Conservation (phyloP, 2,329 filamentous ascomycete species). For the Botrytis sinoallii region DNA sequence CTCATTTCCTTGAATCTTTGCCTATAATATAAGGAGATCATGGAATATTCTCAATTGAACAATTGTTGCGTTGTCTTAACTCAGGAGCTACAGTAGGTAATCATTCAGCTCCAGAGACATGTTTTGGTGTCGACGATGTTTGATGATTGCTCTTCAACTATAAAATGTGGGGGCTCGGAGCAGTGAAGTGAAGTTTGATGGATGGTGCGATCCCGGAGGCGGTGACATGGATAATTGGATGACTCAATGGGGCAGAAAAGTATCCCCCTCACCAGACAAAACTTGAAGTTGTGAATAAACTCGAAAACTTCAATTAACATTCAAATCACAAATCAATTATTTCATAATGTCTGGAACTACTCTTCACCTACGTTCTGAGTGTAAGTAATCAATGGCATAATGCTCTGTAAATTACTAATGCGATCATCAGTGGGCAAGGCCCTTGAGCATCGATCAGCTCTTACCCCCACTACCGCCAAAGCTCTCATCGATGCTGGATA, state of each 20-base stretch:
- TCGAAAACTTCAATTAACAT: neutral
- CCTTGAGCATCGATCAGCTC: conserved; percentile 42
- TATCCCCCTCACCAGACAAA: conserved; percentile 6
- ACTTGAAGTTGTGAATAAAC: neutral
- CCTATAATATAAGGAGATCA: neutral
- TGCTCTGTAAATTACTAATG: conserved; percentile 32
- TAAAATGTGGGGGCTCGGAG: neutral
- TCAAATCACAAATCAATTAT: conserved; percentile 21
- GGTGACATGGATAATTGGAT: conserved; percentile 1
- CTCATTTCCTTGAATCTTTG: neutral
- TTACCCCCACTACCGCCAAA: conserved; percentile 48
- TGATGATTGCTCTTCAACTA: neutral
- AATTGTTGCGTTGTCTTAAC: neutral
- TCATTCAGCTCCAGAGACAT: neutral
- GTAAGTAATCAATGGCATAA: conserved; percentile 34
- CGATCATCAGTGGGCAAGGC: conserved; percentile 40
- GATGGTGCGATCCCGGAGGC: conserved; percentile 12
- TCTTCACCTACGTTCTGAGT: conserved; percentile 42
- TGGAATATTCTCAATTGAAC: neutral
- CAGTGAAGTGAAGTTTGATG: neutral
- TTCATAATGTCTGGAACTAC: conserved; percentile 37
- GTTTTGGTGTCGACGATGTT: neutral
- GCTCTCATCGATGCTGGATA: conserved; percentile 67
- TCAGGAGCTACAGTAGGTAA: neutral
- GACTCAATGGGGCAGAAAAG: conserved; percentile 16